phyloP scores from a whole-genome alignment of 768 basidiomycete genomes.

The Auricularia cornea region DNA sequence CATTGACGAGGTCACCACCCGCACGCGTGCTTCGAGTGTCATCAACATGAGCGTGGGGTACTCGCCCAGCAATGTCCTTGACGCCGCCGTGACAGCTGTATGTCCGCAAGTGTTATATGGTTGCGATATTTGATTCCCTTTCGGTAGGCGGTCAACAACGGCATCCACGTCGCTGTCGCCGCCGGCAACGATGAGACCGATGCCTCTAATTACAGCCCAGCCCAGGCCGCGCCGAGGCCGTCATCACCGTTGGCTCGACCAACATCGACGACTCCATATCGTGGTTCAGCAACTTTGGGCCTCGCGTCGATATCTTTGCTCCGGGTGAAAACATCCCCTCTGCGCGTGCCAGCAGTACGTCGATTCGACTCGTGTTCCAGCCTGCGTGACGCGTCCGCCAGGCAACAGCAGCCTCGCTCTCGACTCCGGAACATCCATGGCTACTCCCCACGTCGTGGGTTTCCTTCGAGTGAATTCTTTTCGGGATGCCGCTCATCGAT shows the following conservation, averaged over 20 bases:
- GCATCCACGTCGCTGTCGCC: conserved; percentile 9
- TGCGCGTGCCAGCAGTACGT: not conserved
- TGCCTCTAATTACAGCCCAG: conserved; percentile 1
- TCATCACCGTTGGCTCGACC: conserved; percentile 9
- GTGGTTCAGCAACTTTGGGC: conserved; percentile 12
- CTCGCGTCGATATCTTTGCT: conserved; percentile 9
- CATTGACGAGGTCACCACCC: conserved; percentile 9
- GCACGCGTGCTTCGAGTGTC: conserved; percentile 23
- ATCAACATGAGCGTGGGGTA: conserved; percentile 92
- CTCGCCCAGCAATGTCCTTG: conserved; percentile 79
- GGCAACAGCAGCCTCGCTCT: conserved; percentile 48
- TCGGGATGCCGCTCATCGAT: too few species aligned
- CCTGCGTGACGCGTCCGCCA: conserved; percentile 5
- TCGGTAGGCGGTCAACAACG: conserved; percentile 29
- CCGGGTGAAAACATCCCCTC: conserved; percentile 10
- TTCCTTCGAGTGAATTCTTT: too few species aligned
- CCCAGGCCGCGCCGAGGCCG: conserved; percentile 8
- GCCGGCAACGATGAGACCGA: conserved; percentile 10
- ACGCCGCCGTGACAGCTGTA: conserved; percentile 56
- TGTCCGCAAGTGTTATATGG: not conserved
- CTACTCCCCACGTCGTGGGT: conserved; percentile 62
- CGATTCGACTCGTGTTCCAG: not conserved
- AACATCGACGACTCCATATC: conserved; percentile 7
- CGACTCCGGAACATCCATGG: conserved; percentile 89
- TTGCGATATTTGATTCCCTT: not conserved